Conservation (phyloP, 2,329 filamentous ascomycete species). For the Zasmidium angulare region DNA sequence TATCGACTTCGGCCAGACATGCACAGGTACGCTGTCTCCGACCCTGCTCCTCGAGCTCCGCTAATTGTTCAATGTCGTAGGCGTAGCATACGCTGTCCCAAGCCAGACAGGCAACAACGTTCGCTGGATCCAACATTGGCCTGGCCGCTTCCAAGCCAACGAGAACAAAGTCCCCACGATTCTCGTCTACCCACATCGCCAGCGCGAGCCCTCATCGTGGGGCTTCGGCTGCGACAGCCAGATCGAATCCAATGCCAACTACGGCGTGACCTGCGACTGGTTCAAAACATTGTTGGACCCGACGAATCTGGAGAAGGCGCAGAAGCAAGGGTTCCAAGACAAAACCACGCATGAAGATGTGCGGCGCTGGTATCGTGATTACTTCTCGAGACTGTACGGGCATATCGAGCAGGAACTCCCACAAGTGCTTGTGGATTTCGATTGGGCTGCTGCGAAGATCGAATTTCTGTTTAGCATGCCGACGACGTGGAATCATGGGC, state of each 20-base stretch:
- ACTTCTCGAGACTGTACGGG: conserved; percentile 13
- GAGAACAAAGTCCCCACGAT: conserved; percentile 18
- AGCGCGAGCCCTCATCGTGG: conserved; percentile 5
- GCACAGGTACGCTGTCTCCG: not conserved
- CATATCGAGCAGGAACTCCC: conserved; percentile 11
- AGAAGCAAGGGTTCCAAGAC: conserved; percentile 2
- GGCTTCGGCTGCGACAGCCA: conserved; percentile 13
- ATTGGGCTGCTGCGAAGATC: conserved; percentile 49
- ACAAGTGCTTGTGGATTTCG: conserved; percentile 23
- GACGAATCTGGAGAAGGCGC: conserved; percentile 11
- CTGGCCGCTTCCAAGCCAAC: conserved; percentile 13
- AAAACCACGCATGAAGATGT: conserved; percentile 10
- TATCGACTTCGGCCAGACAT: conserved; percentile 1
- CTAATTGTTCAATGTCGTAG: too few relatives aligned
- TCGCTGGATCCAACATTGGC: conserved; percentile 17
- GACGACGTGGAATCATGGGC: conserved; percentile 59
- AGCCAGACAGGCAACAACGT: conserved; percentile 2
- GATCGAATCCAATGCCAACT: conserved; percentile 5
- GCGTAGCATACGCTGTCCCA: conserved; percentile 3
- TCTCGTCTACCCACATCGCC: conserved; percentile 7
- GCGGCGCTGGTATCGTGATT: conserved; percentile 16
- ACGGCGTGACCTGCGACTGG: conserved; percentile 5
- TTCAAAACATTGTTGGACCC: conserved; percentile 13
- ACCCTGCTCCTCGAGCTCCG: too few relatives aligned
- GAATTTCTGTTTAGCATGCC: conserved; percentile 59